Base-by-base conservation (phyloP, 129 eudicot genomes). In the Arctium minus region DNA sequence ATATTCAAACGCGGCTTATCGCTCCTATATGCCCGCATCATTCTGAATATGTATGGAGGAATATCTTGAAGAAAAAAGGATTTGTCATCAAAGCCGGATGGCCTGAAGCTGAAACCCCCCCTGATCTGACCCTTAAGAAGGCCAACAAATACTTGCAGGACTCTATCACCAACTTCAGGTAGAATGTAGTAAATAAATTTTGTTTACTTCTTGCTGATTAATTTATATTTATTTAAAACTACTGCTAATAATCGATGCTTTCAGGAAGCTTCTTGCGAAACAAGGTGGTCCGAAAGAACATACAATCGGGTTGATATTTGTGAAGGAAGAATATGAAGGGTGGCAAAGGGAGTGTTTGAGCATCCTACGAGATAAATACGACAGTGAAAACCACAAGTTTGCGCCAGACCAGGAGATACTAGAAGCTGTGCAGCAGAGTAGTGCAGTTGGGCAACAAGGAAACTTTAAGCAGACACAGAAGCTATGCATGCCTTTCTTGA, bases 21-120 rank as follows among this genome's bases (percentile, higher is more conserved):
- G 87, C 98, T 83, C 98, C 98, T 46, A 90, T 94, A 22, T 94
- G 98, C 81, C 98, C 98, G 0, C 97, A 94, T 88, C 92, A 92
- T 80, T 88, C 89, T 36, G 98, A 94, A 89, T 89, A 84, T 78
- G 94, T 89, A 31, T 92, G 98, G 98, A 94, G 62, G 81, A 89
- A 83, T 71, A 81, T 92, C 30, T 80, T 94, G 88, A 87, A 87
- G 74, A 92, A 92, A 80, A 89, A 90, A 40, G 97, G 98, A 22
- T 94, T 86, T 85, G 92, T 79, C 10, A 86, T 94, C 67, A 94
- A 89, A 84, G 93, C 93, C 2, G 98, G 98, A 18, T 94, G 92
- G 94, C 98, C 98, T 64, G 86, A 84, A 72, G 93, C 93, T 69
- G 93, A 86, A 60, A 79, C 82, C 18, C 98, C 82, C 18, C 98